Evolutionary conservation across 1,284 basidiomycete genomes (phyloP).

Genomic region (Heterobasidion irregulare): DNA sequence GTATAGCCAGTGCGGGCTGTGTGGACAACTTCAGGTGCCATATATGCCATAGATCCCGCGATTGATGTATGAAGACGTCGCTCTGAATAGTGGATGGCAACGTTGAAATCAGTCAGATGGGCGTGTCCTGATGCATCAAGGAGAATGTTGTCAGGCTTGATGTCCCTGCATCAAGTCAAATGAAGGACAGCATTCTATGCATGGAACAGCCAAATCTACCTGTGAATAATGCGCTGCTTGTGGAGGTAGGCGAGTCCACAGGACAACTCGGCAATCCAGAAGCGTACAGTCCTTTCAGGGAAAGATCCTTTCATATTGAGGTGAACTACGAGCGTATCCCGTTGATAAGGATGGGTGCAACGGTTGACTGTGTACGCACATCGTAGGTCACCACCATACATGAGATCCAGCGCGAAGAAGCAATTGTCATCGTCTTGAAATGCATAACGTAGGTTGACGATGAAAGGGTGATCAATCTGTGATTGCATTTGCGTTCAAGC

Average conservation of each 20-base stretch:
- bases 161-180: conserved; percentile 51
- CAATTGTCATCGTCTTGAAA: conserved; percentile 97
- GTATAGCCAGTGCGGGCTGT: conserved; percentile 59
- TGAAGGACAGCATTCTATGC: conserved; percentile 23
- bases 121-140: conserved; percentile 90
- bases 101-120: conserved; percentile 97
- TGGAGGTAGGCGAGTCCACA: conserved; percentile 88
- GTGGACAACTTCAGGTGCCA: conserved; percentile 92
- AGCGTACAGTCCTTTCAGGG: conserved; percentile 63
- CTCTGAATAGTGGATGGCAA: conserved; percentile 94
- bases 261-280: conserved; percentile 88
- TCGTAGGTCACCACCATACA: conserved; percentile 89
- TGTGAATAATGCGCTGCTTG: conserved; percentile 86
- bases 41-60: conserved; percentile 97
- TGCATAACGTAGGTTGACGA: conserved; percentile 90
- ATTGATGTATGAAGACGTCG: conserved; percentile 82
- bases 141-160: conserved; percentile 97
- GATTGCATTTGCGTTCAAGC: background rate
- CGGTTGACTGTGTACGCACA: conserved; percentile 44
- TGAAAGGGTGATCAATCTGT: conserved; percentile 87
- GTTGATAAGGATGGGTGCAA: background rate
- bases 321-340: conserved; percentile 31
- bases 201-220: conserved; percentile 46
- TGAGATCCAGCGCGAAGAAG: conserved; percentile 92
- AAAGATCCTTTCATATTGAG: conserved; percentile 46